Evolutionary conservation across 225 moss, liverwort and hornwort genomes (phyloP).

Genomic region (Sphagnum contortum): DNA sequence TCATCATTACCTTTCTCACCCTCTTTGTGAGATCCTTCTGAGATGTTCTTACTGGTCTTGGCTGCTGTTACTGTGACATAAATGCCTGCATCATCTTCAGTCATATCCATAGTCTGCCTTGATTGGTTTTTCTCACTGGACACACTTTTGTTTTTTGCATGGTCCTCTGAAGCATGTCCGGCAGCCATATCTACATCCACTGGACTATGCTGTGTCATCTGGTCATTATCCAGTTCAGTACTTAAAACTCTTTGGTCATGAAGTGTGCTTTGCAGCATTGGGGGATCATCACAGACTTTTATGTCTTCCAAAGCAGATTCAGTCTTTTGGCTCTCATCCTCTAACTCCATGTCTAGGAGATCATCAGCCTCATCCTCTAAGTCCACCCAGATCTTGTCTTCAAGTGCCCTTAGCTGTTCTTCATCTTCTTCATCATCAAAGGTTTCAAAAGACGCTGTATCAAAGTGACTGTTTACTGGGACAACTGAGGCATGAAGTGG

Average conservation of each 20-base stretch:
- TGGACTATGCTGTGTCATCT: too few relatives aligned
- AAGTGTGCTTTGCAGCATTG: too few relatives aligned
- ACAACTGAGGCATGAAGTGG: too few relatives aligned
- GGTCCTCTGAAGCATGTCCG: not conserved
- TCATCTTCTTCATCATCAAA: conserved; percentile 10
- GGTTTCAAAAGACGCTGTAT: not conserved
- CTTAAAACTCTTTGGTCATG: too few relatives aligned
- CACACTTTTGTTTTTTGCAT: too few relatives aligned
- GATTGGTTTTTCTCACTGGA: not conserved
- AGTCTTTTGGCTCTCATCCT: not conserved
- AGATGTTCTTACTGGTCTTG: conserved; percentile 9
- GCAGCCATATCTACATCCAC: not conserved
- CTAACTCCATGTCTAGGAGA: conserved; percentile 46
- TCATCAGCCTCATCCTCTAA: conserved; percentile 87
- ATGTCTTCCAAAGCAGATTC: too few relatives aligned
- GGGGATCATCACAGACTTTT: too few relatives aligned
- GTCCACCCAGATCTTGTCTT: conserved; percentile 65
- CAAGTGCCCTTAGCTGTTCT: conserved; percentile 37
- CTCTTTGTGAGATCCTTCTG: not conserved
- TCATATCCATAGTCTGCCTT: not conserved
- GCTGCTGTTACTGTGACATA: conserved; percentile 1
- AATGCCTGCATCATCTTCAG: not conserved
- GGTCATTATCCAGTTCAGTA: too few relatives aligned
- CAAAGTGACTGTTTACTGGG: too few relatives aligned
- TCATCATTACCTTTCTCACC: conserved; percentile 17